A percentile compares a stretch with the other conserved stretches of the same genome.
Conservation (phyloP, 2,329 filamentous ascomycete species). For the Trichoderma sp. region DNA sequence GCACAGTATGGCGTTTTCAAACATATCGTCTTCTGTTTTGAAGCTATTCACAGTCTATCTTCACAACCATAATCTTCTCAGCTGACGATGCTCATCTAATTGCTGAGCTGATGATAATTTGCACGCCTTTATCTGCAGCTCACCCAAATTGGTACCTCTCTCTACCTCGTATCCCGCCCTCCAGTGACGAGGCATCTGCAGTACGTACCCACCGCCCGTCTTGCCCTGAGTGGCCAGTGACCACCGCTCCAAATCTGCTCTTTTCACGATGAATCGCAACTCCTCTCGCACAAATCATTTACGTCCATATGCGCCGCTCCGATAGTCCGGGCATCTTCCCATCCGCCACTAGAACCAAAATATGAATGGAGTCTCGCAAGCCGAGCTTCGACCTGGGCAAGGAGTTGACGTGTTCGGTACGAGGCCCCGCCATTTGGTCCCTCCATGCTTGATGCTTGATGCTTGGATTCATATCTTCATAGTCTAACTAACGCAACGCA, state of each 20-base stretch:
- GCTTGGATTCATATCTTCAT: too few relatives aligned
- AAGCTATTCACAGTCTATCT: not conserved
- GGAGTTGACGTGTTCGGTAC: constrained; percentile 92
- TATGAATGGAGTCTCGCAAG: constrained; percentile 54
- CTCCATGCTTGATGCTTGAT: not conserved
- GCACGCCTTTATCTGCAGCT: not conserved
- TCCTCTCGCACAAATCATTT: not conserved
- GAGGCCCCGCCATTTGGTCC: constrained; percentile 32
- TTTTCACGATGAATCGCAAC: not conserved
- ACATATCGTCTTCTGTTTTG: not conserved
- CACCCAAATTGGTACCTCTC: not conserved
- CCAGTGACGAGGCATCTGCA: not conserved
- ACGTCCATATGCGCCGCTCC: not conserved
- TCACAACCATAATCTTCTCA: not conserved
- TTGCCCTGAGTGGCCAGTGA: not conserved
- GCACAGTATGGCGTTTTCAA: not conserved
- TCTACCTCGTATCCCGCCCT: not conserved
- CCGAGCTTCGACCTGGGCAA: constrained; percentile 75
- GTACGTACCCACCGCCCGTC: constrained; percentile 8
- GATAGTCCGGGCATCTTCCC: not conserved
- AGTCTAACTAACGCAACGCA: not conserved
- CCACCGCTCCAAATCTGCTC: not conserved
- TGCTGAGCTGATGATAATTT: not conserved
- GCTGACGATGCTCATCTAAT: not conserved
- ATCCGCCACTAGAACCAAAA: constrained; percentile 22